phyloP scores from a whole-genome alignment of 352 stramenopile genomes.

The Globisporangium mamillatum region DNA sequence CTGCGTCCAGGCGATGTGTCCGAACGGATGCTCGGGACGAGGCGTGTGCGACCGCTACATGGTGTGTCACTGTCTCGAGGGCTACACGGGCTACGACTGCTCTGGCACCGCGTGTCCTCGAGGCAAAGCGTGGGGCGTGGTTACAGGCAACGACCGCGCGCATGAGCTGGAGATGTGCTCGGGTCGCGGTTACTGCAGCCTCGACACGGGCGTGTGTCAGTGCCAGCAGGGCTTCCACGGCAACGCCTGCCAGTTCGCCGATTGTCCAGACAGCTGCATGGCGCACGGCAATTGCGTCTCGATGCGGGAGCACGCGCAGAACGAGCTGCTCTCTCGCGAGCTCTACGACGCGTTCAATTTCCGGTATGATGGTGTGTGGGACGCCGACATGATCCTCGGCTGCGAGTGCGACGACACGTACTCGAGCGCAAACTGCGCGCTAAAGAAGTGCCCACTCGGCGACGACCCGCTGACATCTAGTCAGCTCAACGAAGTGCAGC shows the following conservation, averaged over 20 bases:
- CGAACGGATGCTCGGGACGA: slow-evolving; percentile 53
- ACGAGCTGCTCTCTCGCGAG: slow-evolving; percentile 43
- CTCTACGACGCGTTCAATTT: slow-evolving; percentile 44
- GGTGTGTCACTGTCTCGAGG: slow-evolving; percentile 52
- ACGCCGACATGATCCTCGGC: slow-evolving; percentile 71
- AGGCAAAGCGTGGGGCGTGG: slow-evolving; percentile 52
- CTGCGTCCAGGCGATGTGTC: slow-evolving; percentile 32
- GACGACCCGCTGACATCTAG: slow-evolving; percentile 67
- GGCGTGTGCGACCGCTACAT: slow-evolving; percentile 55
- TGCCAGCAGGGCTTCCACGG: slow-evolving; percentile 85
- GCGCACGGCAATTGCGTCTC: slow-evolving; percentile 62
- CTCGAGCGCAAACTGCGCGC: slow-evolving; percentile 39
- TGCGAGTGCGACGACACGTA: slow-evolving; percentile 76
- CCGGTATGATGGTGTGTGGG: slow-evolving; percentile 59
- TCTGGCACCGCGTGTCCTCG: slow-evolving; percentile 44
- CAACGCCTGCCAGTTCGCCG: slow-evolving; percentile 54
- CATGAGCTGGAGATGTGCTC: slow-evolving; percentile 55
- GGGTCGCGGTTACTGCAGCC: slow-evolving; percentile 67
- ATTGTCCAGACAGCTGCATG: slow-evolving; percentile 53
- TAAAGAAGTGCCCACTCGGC: slow-evolving; percentile 60
- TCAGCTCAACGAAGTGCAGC: slow-evolving; percentile 63
- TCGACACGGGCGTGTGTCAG: slow-evolving; percentile 58
- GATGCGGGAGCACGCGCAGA: slow-evolving; percentile 57
- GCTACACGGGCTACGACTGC: slow-evolving; percentile 68
- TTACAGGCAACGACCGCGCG: slow-evolving; percentile 40